These are phyloP conservation scores for Vitellaria paradoxa DNA, from an alignment of 179 eudicot species.

Conservation along the genomic window DNA sequence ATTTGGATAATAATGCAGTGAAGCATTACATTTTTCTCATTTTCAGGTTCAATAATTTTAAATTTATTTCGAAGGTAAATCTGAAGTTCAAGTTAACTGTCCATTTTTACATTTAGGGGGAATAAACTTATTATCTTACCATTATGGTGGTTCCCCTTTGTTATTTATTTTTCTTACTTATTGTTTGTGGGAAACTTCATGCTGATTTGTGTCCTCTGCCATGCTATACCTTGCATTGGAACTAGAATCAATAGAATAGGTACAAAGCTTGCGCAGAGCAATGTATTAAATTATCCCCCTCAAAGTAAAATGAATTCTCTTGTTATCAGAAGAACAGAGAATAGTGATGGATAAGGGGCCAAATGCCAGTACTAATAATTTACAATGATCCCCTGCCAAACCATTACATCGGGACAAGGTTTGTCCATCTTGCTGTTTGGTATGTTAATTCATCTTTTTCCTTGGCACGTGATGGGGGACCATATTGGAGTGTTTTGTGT, in stretches of 20 bases:
- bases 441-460: not conserved
- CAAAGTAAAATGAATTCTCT: too few relatives aligned
- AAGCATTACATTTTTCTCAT: not conserved
- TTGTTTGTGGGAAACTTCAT: constrained; percentile 14
- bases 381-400: not conserved
- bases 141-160: not conserved
- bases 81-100: not conserved
- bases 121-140: not conserved
- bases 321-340: not conserved
- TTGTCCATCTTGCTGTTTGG: constrained; percentile 9
- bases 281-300: not conserved
- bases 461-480: constrained; percentile 54
- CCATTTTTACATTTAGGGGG: not conserved
- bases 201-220: constrained; percentile 17
- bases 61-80: too few relatives aligned
- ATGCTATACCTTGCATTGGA: constrained; percentile 24
- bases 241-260: constrained; percentile 16
- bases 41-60: too few relatives aligned
- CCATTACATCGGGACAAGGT: constrained; percentile 14
- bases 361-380: constrained; percentile 10
- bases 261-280: constrained; percentile 18
- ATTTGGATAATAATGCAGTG: constrained; percentile 1
- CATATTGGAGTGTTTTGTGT: not conserved
- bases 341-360: not conserved
- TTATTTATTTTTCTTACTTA: not conserved